These are phyloP conservation scores for Pseudogymnoascus sp. DNA, from an alignment of 2,329 filamentous ascomycete genomes.

Conservation along the genomic window DNA sequence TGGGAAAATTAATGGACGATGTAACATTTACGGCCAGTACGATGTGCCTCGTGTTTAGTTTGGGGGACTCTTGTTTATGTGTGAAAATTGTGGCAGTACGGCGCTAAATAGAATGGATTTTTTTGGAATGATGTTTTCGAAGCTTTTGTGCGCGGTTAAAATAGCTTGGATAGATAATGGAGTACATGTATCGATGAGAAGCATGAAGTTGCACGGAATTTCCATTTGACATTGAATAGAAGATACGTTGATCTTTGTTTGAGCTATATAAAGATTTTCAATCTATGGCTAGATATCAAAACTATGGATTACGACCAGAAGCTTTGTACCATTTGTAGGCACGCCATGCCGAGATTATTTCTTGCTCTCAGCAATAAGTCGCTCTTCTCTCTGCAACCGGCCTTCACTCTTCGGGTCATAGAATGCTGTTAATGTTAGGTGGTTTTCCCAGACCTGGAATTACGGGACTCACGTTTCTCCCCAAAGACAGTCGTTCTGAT, in stretches of 20 bases:
- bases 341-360: not conserved
- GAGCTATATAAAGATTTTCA: not conserved
- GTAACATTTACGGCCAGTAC: not conserved
- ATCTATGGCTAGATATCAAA: not conserved
- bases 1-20: not conserved
- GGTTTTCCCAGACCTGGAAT: not conserved
- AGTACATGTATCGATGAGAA: not conserved
- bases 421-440: constrained; percentile 17
- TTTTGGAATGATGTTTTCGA: not conserved
- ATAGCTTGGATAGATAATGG: not conserved
- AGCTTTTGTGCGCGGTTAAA: not conserved
- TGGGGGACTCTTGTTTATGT: not conserved
- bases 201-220: not conserved
- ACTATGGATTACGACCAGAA: not conserved
- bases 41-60: not conserved
- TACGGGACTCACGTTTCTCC: constrained; percentile 21
- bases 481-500: constrained; percentile 24
- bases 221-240: not conserved
- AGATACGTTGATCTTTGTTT: not conserved
- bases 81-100: not conserved
- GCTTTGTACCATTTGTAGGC: not conserved
- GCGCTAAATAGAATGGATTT: not conserved
- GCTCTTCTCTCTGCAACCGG: constrained; percentile 17
- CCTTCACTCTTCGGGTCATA: constrained; percentile 23
- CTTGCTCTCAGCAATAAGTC: constrained; percentile 7